Evolutionary conservation across 78 protist genomes (phyloP), one percentile per base, ranked within the genome.

Genomic region (Anaeramoeba flamelloides): DNA sequence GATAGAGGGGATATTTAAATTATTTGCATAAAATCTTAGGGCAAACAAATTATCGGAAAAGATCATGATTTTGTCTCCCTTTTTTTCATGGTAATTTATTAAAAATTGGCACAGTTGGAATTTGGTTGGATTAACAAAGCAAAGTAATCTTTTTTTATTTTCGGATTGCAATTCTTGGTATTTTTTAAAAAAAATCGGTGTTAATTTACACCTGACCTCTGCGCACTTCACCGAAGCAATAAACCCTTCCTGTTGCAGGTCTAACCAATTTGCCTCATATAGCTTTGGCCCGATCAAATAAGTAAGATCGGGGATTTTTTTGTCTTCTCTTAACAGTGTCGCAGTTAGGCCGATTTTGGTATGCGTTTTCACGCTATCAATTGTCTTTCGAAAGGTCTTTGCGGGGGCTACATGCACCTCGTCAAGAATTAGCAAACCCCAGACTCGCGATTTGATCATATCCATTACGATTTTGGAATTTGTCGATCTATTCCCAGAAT

Each of bases 231-330:
- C 92, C 1, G 74, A 39, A 30, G 95, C 95, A 33, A 92, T 69
- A 78, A 39, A 86, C 78, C 90, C 90, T 74, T 83, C 75, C 22
- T 36, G 65, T 81, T 86, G 90, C 37, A 98, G 86, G 41, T 94
- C 98, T 41, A 94, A 87, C 99, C 99, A 98, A 86, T 96, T 96
- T 1, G 99, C 99, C 64, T 97, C 99, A 87, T 97, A 98, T 79
- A 98, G 88, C 83, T 97, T 98, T 32, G 99, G 99, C 1, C 99
- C 99, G 75, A 97, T 89, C 39, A 95, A 87, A 78, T 78, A 90
- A 77, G 84, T 84, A 26, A 98, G 88, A 36, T 96, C 97, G 17
- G 37, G 85, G 78, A 94, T 93, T 82, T 82, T 82, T 41, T 90
- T 92, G 83, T 98, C 99, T 80, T 98, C 99, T 26, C 99, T 89